Base-by-base conservation (phyloP, 345 rosid genomes). In the Populus ilicifolia region DNA sequence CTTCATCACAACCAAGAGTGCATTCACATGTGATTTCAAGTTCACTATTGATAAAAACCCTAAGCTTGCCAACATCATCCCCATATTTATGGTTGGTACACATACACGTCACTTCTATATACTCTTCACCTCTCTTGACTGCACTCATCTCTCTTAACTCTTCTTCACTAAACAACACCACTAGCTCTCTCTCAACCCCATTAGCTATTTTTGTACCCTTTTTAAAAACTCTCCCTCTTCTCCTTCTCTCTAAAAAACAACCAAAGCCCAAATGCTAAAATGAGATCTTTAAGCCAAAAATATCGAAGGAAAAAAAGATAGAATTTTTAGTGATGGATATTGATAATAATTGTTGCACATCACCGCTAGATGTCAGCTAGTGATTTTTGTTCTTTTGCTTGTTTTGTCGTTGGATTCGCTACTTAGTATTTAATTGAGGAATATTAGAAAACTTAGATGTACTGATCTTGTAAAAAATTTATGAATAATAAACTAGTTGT, bases 21-120 rank as follows among this genome's bases (percentile, higher is more conserved):
- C 99, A 96, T 86, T 96, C 97, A 78, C 99, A 96, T 79, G 90
- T 84, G 90, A 94, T 94, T 77, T 89, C 97, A 76, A 96, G 98
- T 72, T 94, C 95, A 77, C 99, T 98, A 79, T 79, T 94, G 71
- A 85, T 80, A 86, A 91, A 91, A 96, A 96, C 98, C 98, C 97
- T 96, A 92, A 96, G 97, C 75, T 89, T 87, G 36, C 98, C 99
- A 78, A 96, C 99, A 69, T 98, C 99, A 81, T 96, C 99, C 81
- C 99, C 98, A 83, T 96, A 96, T 35, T 96, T 87, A 82, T 90
- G 98, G 78, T 97, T 96, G 23, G 99, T 96, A 91, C 99, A 96
- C 46, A 98, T 98, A 82, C 98, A 96, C 86, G 89, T 94, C 63
- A 96, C 98, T 85, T 96, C 98, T 63, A 96, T 85, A 82, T 86